Base-by-base conservation (phyloP, 331 rosid genomes). In the Pyrus hybrid region DNA sequence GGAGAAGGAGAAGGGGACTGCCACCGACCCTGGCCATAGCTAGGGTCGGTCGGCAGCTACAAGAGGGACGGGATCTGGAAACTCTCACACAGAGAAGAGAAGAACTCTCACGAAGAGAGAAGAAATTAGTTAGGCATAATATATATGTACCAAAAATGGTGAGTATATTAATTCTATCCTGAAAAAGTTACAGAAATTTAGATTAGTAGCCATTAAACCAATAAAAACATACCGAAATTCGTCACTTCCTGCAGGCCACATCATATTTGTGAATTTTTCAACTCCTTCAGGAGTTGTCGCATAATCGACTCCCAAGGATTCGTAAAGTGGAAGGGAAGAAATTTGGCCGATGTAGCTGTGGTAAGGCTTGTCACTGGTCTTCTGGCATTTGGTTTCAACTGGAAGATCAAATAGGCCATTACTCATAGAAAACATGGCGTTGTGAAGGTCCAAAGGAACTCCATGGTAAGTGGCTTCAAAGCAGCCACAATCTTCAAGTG, bases 401-500 rank as follows among this genome's bases (percentile, higher is more conserved):
- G 79, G 79, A 16, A 77, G 85, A 77, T 72, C 60, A 32, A 81
- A 77, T 5, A 81, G 70, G 6, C 61, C 72, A 32, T 77, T 49
- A 0, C 70, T 20, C 2, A 0, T 13, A 49, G 61, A 16, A 18
- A 76, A 72, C 1, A 63, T 56, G 2, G 72, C 60, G 61, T 58
- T 67, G 68, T 67, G 79, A 60, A 81, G 81, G 10, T 76, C 43
- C 23, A 61, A 0, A 6, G 84, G 66, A 71, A 81, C 29, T 60
- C 67, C 60, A 10, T 57, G 26, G 51, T 58, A 81, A 6, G 60
- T 26, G 43, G 89, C 91, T 76, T 89, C 91, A 67, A 89, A 88
- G 83, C 93, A 92, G 70, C 97, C 97, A 66, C 78, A 88, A 60
- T 86, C 88, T 25, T 75, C 86, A 29, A 88, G 85, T 58, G 93